Evolutionary conservation across 768 basidiomycete genomes (phyloP).

Genomic region (Lactifluus rugatus): DNA sequence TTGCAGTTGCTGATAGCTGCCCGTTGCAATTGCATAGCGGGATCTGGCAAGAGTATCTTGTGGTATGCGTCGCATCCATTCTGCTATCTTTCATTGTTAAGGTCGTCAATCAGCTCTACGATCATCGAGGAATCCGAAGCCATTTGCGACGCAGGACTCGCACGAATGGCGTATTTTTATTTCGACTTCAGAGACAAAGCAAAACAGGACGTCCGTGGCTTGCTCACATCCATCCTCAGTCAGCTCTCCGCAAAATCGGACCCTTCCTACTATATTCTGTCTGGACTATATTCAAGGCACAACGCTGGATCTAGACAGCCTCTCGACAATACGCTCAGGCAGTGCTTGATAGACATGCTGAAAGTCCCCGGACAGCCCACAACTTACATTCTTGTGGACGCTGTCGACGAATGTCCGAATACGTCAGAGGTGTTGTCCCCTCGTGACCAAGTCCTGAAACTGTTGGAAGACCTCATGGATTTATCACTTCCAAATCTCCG

Average conservation of each 20-base stretch:
- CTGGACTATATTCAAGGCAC: background rate
- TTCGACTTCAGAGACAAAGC: background rate
- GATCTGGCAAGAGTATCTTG: background rate
- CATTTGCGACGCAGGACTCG: background rate
- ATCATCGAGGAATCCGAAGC: background rate
- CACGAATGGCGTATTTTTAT: background rate
- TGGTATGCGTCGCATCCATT: background rate
- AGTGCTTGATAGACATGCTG: background rate
- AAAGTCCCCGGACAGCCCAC: background rate
- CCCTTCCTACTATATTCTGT: background rate
- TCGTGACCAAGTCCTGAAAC: background rate
- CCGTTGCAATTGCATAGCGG: background rate
- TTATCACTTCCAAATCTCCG: background rate
- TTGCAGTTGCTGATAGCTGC: background rate
- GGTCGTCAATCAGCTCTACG: background rate
- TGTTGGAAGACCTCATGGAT: background rate
- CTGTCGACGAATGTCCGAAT: background rate
- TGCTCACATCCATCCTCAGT: background rate
- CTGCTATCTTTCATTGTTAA: background rate
- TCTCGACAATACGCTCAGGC: background rate
- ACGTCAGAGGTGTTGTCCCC: background rate
- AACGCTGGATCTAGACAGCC: background rate
- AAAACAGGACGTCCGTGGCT: background rate
- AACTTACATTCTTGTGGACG: background rate
- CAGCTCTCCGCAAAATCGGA: background rate